These are phyloP conservation scores for Zea luxurians DNA, from an alignment of 176 grass and related monocot species.

Conservation along the genomic window DNA sequence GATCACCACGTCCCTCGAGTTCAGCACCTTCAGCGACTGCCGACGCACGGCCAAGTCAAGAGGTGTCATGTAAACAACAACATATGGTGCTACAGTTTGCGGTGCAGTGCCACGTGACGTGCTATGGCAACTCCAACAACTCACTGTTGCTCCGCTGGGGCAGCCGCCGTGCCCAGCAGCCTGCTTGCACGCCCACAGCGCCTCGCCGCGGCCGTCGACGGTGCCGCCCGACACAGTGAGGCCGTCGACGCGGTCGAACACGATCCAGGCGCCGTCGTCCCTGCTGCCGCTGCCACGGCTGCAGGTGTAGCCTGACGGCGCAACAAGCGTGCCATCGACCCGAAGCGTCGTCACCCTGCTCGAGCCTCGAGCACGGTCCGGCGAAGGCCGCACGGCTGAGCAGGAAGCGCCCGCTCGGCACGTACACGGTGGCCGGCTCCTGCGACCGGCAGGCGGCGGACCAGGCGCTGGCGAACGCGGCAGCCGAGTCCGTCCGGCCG, in stretches of 20 bases:
- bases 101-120: neutral
- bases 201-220: constrained; percentile 47
- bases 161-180: constrained; percentile 23
- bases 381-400: constrained; percentile 39
- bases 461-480: constrained; percentile 47
- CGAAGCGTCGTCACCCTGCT: constrained; percentile 27
- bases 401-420: constrained; percentile 46
- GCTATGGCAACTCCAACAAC: neutral
- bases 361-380: constrained; percentile 45
- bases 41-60: neutral
- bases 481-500: constrained; percentile 39
- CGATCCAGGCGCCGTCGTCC: constrained; percentile 34
- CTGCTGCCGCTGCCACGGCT: neutral
- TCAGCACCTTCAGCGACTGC: constrained; percentile 55
- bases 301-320: constrained; percentile 43
- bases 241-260: constrained; percentile 49
- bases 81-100: too few relatives aligned
- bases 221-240: constrained; percentile 50
- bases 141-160: constrained; percentile 47
- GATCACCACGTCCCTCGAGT: constrained; percentile 52
- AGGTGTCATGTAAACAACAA: neutral
- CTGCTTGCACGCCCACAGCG: constrained; percentile 58
- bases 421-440: constrained; percentile 44
- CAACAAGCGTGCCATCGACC: constrained; percentile 50
- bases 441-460: constrained; percentile 40